Base-by-base conservation (phyloP, 2,329 filamentous ascomycete genomes). In the Didymella arachidicola region DNA sequence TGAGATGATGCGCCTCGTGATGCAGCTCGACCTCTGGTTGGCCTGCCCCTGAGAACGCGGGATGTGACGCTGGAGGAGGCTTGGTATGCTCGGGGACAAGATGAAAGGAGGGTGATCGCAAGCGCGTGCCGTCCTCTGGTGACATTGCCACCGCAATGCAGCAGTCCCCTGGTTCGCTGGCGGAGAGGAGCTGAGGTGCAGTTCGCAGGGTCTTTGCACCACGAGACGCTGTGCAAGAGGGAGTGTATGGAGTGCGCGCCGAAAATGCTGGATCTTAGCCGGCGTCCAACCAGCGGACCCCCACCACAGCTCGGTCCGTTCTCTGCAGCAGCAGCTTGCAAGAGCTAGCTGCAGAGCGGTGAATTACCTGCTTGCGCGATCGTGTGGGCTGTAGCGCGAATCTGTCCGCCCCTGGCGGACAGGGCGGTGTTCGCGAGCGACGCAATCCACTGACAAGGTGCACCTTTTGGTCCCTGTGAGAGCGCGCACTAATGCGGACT, bases 51-150 rank as follows among this genome's bases (percentile, higher is more conserved):
- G 57, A 60, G 45, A 43, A 36, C 42, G 47, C 57, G 57, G 57
- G 42, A 51, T 44, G 47, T 43, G 42, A 52, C 32, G 34, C 32
- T 49, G 43, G 22, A 59, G 52, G 19, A 42, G 57, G 52, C 52
- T 43, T 60, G 47, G 44, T 52, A n/a, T 47, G 50, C 32, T 59
- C 50, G 45, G 45, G 45, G 56, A 54, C 32, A 45, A 66, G 65
- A 69, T 68, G 65, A 67, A 64, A 63, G 66, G 65, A 62, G 45
- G 62, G 48, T 44, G 59, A 65, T 67, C 55, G 45, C 50, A 57
- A 29, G 57, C 59, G 55, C 57, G 50, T 50, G 56, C 63, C 58
- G 57, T 58, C 46, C 59, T 53, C 34, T 44, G 39, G 57, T 60
- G 61, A 59, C 60, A 66, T 58, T 48, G 63, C 62, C 63, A 59